phyloP scores from a whole-genome alignment of 768 basidiomycete genomes.

The Calocybe indica region DNA sequence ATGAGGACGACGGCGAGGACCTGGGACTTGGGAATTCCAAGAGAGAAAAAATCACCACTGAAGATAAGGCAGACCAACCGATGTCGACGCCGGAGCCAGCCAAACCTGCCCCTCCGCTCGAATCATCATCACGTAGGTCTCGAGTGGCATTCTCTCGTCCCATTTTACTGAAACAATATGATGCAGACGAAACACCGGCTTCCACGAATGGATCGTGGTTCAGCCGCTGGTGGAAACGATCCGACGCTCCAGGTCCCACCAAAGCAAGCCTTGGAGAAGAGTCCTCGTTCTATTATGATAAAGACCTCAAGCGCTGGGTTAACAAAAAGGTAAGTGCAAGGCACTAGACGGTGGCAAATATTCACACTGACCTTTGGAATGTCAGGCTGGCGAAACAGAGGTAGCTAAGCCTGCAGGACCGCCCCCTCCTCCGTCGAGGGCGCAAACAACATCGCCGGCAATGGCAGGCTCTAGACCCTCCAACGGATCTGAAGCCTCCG shows the following conservation, averaged over 20 bases:
- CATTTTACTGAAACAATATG: not conserved
- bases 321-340: constrained; percentile 70
- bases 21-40: constrained; percentile 84
- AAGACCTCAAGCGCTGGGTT: constrained; percentile 94
- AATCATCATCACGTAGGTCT: constrained; percentile 5
- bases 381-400: constrained; percentile 53
- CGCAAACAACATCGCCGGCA: constrained; percentile 82
- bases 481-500: constrained; percentile 14
- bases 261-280: constrained; percentile 93
- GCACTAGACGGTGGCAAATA: not conserved
- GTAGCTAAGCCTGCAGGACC: constrained; percentile 46
- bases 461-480: constrained; percentile 33
- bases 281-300: constrained; percentile 86
- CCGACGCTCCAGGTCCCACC: constrained; percentile 64
- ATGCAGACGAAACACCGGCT: constrained; percentile 12
- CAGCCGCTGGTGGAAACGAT: constrained; percentile 72
- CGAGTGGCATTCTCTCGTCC: not conserved
- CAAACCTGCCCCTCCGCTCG: constrained; percentile 22
- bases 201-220: constrained; percentile 64
- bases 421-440: constrained; percentile 75
- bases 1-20: constrained; percentile 77
- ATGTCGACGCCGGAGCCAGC: constrained; percentile 7
- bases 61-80: not conserved
- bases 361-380: constrained; percentile 4
- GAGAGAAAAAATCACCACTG: constrained; percentile 7